Conservation (phyloP, 495 filamentous ascomycete species). For the Penicillium steckii region DNA sequence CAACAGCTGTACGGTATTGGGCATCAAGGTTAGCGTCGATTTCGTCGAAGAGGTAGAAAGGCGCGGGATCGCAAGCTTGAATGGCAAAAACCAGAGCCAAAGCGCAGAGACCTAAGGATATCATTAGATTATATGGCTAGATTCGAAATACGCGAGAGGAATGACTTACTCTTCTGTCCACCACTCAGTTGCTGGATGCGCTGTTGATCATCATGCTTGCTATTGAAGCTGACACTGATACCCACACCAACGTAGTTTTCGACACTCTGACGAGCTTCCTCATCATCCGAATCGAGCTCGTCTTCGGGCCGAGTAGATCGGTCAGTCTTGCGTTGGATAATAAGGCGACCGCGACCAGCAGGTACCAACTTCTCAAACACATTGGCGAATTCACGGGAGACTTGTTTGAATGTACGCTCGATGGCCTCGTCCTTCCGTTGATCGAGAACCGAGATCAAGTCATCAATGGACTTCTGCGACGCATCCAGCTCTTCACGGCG, state of each 20-base stretch:
- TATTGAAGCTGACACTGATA: conserved; percentile 99
- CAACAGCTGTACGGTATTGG: conserved; percentile 93
- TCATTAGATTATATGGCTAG: conserved; percentile 19
- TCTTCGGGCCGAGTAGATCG: conserved; percentile 58
- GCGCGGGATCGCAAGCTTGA: conserved; percentile 93
- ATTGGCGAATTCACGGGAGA: conserved; percentile 83
- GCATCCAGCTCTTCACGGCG: conserved; percentile 82
- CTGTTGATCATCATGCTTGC: conserved; percentile 96
- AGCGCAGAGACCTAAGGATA: conserved; percentile 74
- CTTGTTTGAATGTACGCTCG: conserved; percentile 97
- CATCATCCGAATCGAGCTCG: conserved; percentile 66
- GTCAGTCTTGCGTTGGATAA: conserved; percentile 91
- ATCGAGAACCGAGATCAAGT: conserved; percentile 84
- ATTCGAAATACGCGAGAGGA: background rate
- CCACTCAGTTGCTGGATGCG: conserved; percentile 95
- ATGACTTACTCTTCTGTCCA: conserved; percentile 86
- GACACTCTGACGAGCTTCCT: conserved; percentile 61
- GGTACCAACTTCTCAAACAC: conserved; percentile 96
- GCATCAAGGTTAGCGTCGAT: conserved; percentile 98
- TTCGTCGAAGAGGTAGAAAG: conserved; percentile 99
- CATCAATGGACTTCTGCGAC: conserved; percentile 80
- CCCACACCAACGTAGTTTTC: conserved; percentile 97
- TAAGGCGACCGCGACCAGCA: conserved; percentile 82
- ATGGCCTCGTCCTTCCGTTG: conserved; percentile 92
- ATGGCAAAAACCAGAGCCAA: conserved; percentile 98